A percentile compares a stretch with the other conserved stretches of the same genome.
phyloP scores from a whole-genome alignment of 1,284 basidiomycete genomes.

The Athelia sp. region DNA sequence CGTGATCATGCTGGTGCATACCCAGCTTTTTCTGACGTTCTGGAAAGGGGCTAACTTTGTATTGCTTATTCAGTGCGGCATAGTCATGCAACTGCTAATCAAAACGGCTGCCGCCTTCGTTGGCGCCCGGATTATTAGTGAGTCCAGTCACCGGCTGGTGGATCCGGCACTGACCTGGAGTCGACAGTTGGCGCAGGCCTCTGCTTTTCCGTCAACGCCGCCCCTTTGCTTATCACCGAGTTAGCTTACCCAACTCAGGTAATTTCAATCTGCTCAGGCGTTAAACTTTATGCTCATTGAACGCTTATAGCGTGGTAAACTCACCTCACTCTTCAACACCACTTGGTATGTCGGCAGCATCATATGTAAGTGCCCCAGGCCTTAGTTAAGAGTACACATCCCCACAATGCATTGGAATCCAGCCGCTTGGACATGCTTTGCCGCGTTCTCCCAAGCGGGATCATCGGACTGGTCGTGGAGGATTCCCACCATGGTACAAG shows the following conservation, averaged over 20 bases:
- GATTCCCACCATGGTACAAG: conserved; percentile 65
- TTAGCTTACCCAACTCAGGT: conserved; percentile 75
- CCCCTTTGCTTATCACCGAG: conserved; percentile 65
- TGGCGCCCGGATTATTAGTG: conserved; percentile 51
- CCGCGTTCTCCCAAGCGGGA: conserved; percentile 66
- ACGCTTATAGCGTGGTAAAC: conserved; percentile 56
- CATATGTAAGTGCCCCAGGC: conserved; percentile 35
- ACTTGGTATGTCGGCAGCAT: conserved; percentile 77
- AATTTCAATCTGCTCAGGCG: too few relatives aligned
- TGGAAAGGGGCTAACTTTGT: too few relatives aligned
- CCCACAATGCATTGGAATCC: not conserved
- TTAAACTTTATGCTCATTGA: too few relatives aligned
- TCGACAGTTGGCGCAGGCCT: conserved; percentile 78
- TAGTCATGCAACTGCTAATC: conserved; percentile 48
- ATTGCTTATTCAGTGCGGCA: conserved; percentile 27
- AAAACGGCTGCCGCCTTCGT: conserved; percentile 47
- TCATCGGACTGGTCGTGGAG: conserved; percentile 71
- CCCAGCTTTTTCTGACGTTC: not conserved
- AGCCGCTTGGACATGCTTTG: conserved; percentile 71
- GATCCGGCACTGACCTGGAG: too few relatives aligned
- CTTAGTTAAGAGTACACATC: too few relatives aligned
- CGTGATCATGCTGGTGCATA: conserved; percentile 44
- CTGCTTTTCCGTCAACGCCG: conserved; percentile 67
- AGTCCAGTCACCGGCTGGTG: too few relatives aligned
- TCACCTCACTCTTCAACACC: conserved; percentile 75